Conservation (phyloP, 345 rosid genomes). For the Bruguiera sexangula region DNA sequence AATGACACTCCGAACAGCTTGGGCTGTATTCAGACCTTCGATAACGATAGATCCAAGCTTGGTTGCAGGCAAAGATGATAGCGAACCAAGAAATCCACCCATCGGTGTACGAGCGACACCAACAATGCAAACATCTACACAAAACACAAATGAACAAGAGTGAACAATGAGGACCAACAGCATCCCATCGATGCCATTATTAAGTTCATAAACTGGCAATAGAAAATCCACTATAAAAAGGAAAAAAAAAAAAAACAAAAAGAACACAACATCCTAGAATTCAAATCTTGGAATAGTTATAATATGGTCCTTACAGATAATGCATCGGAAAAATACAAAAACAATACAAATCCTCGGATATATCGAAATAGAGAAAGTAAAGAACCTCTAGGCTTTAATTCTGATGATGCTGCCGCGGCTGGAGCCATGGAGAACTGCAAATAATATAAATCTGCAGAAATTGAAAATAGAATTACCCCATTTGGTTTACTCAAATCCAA, state of each 20-base stretch:
- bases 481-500: too few species aligned
- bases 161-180: slow-evolving; percentile 3
- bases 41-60: slow-evolving; percentile 93
- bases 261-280: too few species aligned
- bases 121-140: slow-evolving; percentile 87
- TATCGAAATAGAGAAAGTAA: slow-evolving; percentile 8
- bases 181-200: background rate
- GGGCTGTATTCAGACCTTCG: slow-evolving; percentile 43
- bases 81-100: slow-evolving; percentile 89
- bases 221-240: background rate
- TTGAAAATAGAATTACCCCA: background rate
- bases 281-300: too few species aligned
- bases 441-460: slow-evolving; percentile 27
- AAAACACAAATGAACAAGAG: slow-evolving; percentile 14
- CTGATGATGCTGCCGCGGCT: slow-evolving; percentile 36
- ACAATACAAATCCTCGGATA: slow-evolving; percentile 2
- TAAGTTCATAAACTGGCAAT: background rate
- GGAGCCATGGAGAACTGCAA: slow-evolving; percentile 50
- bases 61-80: slow-evolving; percentile 81
- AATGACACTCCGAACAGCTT: background rate
- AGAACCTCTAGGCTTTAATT: slow-evolving; percentile 77
- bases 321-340: background rate
- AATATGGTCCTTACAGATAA: background rate
- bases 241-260: accelerated
- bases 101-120: slow-evolving; percentile 97